Evolutionary conservation across 768 basidiomycete species (phyloP), one percentile per base, ranked within the genome.

Genomic region (Termitomyces sp.): DNA sequence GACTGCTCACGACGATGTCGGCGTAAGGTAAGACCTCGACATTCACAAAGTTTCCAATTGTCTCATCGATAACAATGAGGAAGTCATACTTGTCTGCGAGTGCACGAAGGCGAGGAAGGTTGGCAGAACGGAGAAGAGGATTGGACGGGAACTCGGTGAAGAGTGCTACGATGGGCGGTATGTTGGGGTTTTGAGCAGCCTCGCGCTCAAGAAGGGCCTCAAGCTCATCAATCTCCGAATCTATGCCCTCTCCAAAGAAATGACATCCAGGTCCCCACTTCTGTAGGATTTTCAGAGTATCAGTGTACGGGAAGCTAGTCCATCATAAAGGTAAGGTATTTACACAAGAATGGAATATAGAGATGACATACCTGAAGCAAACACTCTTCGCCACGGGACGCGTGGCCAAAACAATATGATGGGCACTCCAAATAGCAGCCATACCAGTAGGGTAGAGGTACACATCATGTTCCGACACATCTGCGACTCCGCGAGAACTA

Each of bases 61-160:
- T 98, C 69, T 98, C 96, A 67, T 99, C 96, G 26, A 99, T 78
- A 26, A 98, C 84, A 51, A 98, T 80, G 50, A 92, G 73, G 72
- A 98, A 98, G 45, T 89, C 85, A 63, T 93, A 89, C 69, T 90
- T 84, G 71, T 98, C 93, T 0, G 96, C 94, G 9, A 99, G 76
- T 16, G 76, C 69, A 46, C 94, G 81, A 39, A 99, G 74, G 12
- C 86, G 80, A 20, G 82, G 78, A 3, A 99, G 76, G 68, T 97
- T 81, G 12, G 93, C 83, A 2, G 89, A 88, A n/a, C 91, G 85
- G 7, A 99, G 76, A 18, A 99, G 82, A 4, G 96, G 96, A 68
- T 99, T 99, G 0, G 93, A 95, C 0, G 96, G 95, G 70, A 97
- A 93, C 71, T 99, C 96, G 42, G 89, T 90, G 74, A 95, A 94